phyloP scores from a whole-genome alignment of 1,284 basidiomycete species.

The Pterula multifida region DNA sequence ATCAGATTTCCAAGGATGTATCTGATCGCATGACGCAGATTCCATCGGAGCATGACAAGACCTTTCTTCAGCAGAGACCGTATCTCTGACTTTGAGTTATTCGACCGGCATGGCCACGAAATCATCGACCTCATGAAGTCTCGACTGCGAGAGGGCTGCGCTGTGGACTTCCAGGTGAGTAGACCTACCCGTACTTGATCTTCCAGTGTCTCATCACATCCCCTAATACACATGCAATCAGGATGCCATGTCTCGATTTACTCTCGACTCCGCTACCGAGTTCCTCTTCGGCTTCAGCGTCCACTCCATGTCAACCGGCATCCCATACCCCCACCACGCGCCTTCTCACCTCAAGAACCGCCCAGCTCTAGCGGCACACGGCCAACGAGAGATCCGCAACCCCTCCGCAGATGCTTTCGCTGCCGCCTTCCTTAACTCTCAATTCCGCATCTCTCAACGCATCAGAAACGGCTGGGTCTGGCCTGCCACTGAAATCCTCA shows the following conservation, averaged over 20 bases:
- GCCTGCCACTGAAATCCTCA: slow-evolving; percentile 21
- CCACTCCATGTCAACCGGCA: slow-evolving; percentile 11
- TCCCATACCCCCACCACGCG: slow-evolving; percentile 16
- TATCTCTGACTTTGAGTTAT: slow-evolving; percentile 35
- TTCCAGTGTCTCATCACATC: background rate
- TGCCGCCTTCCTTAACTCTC: slow-evolving; percentile 17
- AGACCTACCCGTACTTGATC: slow-evolving; percentile 4
- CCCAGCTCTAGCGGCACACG: no score
- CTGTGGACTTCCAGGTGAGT: slow-evolving; percentile 31
- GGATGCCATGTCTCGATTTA: slow-evolving; percentile 28
- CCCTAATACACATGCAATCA: background rate
- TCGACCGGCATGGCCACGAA: slow-evolving; percentile 27
- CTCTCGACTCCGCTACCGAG: slow-evolving; percentile 29
- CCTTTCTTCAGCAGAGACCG: slow-evolving; percentile 32
- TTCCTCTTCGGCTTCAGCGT: slow-evolving; percentile 25
- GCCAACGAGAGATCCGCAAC: no score
- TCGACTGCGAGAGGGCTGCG: slow-evolving; percentile 19
- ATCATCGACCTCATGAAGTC: slow-evolving; percentile 21
- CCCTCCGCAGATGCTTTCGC: slow-evolving; percentile 19
- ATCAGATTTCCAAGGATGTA: no score
- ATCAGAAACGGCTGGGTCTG: slow-evolving; percentile 15
- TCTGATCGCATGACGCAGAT: no score
- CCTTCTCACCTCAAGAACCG: background rate
- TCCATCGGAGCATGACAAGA: slow-evolving; percentile 33
- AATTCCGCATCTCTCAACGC: slow-evolving; percentile 14